Evolutionary conservation across 2,329 filamentous ascomycete genomes (phyloP).

Genomic region (Fusarium nodosum): DNA sequence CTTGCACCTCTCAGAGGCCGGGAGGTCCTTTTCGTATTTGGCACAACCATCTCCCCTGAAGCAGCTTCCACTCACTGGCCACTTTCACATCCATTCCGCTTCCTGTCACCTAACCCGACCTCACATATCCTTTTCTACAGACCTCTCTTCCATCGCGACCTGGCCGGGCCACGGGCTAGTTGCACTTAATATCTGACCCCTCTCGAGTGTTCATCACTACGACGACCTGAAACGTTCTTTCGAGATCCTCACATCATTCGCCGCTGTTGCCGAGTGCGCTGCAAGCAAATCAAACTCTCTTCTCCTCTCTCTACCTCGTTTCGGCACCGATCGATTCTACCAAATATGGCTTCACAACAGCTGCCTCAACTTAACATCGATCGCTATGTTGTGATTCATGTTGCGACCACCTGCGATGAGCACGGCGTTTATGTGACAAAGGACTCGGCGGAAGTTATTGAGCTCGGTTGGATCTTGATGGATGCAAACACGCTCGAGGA

Average conservation of each 20-base stretch:
- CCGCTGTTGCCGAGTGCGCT: constrained; percentile 34
- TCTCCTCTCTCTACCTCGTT: constrained; percentile 36
- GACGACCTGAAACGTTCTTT: constrained; percentile 27
- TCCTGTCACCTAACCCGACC: constrained; percentile 44
- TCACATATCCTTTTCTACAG: constrained; percentile 39
- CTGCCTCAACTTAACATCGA: constrained; percentile 80
- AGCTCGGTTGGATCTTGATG: constrained; percentile 97
- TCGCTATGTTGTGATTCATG: constrained; percentile 97
- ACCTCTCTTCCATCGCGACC: constrained; percentile 50
- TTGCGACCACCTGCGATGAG: constrained; percentile 98
- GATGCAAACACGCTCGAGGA: constrained; percentile 93
- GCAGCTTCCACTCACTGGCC: constrained; percentile 44
- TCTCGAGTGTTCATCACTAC: constrained; percentile 44
- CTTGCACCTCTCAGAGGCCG: constrained; percentile 13
- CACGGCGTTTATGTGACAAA: constrained; percentile 99
- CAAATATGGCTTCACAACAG: constrained; percentile 59
- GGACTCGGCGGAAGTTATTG: constrained; percentile 98
- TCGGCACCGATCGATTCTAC: constrained; percentile 44
- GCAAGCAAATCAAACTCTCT: constrained; percentile 38
- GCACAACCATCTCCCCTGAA: constrained; percentile 43
- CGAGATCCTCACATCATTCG: constrained; percentile 31
- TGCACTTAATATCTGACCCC: constrained; percentile 46
- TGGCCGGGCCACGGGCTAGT: constrained; percentile 57
- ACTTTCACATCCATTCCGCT: constrained; percentile 42
- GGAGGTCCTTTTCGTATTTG: constrained; percentile 39